A percentile compares a stretch with the other conserved stretches of the same genome.
Conservation (phyloP, 192 early-diverging fungal species). For the Mortierella antarctica region DNA sequence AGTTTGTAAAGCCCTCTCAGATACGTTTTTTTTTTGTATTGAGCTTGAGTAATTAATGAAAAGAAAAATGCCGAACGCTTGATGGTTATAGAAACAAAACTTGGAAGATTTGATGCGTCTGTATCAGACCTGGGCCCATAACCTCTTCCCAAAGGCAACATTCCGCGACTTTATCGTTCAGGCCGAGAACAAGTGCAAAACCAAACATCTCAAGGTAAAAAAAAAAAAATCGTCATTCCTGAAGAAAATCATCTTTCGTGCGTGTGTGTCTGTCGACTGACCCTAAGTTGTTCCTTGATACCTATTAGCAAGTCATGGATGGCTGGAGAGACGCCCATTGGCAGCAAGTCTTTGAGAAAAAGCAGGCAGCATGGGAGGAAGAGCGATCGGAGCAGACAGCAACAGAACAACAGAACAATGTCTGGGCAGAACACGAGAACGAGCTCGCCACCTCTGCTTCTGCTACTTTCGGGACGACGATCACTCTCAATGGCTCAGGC, state of each 20-base stretch:
- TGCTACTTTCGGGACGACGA: background rate
- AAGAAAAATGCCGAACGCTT: too few relatives aligned
- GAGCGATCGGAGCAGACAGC: conserved; percentile 8
- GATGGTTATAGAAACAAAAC: conserved; percentile 28
- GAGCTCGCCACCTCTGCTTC: background rate
- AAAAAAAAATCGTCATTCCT: background rate
- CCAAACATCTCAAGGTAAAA: conserved; percentile 40
- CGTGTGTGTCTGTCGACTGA: background rate
- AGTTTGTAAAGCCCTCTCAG: background rate
- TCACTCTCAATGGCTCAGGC: background rate
- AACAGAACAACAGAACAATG: conserved; percentile 1
- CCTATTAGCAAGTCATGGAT: conserved; percentile 25
- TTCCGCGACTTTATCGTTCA: conserved; percentile 35
- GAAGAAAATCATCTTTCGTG: background rate
- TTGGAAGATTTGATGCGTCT: conserved; percentile 34
- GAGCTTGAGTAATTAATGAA: background rate
- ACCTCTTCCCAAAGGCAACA: conserved; percentile 41
- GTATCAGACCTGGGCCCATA: conserved; percentile 50
- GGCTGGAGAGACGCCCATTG: conserved; percentile 50
- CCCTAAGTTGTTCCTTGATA: background rate
- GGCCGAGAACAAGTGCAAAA: conserved; percentile 33
- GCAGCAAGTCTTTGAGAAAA: conserved; percentile 6
- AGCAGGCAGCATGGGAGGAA: background rate
- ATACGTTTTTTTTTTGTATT: background rate
- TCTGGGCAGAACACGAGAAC: conserved; percentile 24